phyloP scores from a whole-genome alignment of 2,329 filamentous ascomycete genomes.

The Alternaria triticimaculans region DNA sequence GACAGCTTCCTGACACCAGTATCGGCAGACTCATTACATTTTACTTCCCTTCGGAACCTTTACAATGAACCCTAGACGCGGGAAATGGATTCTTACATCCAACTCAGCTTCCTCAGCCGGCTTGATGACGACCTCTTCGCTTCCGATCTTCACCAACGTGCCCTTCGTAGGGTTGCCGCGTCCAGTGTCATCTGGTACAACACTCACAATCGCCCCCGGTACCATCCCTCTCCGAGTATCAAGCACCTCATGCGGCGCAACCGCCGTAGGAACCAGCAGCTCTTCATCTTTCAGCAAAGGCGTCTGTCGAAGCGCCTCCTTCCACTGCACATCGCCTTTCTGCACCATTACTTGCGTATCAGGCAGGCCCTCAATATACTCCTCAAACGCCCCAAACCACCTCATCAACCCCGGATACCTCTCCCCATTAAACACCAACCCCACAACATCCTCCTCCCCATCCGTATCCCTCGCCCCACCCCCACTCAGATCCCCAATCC shows the following conservation, averaged over 20 bases:
- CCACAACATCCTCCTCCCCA: conserved; percentile 17
- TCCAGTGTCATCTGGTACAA: conserved; percentile 52
- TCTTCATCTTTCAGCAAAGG: conserved; percentile 10
- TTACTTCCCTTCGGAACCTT: conserved; percentile 20
- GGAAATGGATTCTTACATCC: conserved; percentile 50
- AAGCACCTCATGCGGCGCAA: conserved; percentile 32
- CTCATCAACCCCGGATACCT: conserved; percentile 46
- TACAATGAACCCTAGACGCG: conserved; percentile 49
- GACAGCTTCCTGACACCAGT: too few species aligned
- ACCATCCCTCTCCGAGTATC: conserved; percentile 40
- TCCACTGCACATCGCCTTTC: conserved; percentile 12
- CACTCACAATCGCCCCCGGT: conserved; percentile 38
- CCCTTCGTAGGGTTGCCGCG: conserved; percentile 48
- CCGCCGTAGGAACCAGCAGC: conserved; percentile 42
- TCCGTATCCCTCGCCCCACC: conserved; percentile 39
- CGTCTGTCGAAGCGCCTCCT: conserved; percentile 5
- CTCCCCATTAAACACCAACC: conserved; percentile 45
- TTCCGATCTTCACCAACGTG: conserved; percentile 44
- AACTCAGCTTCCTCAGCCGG: conserved; percentile 41
- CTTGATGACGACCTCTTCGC: conserved; percentile 51
- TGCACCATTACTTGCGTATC: conserved; percentile 28
- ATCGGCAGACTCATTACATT: neutral
- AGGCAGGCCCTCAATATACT: conserved; percentile 40
- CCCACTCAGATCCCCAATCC: conserved; percentile 46
- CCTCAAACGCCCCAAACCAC: conserved; percentile 48